Evolutionary conservation across 2,329 filamentous ascomycete species (phyloP).

Genomic region (Didymosphaeria variabile): DNA sequence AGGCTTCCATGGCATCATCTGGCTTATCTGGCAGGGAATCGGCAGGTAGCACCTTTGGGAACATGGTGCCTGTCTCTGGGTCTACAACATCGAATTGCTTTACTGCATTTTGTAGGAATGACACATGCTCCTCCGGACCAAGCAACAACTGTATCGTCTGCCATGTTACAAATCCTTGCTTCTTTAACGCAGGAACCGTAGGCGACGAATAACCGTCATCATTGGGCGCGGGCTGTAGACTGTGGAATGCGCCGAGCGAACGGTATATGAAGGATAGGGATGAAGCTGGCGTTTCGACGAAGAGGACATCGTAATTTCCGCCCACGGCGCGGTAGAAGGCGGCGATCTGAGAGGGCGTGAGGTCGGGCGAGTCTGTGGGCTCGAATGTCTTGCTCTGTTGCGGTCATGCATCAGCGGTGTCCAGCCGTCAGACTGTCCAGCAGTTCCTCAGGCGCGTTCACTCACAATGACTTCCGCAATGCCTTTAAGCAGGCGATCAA

Average conservation of each 20-base stretch:
- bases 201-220: slow-evolving; percentile 76
- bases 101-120: slow-evolving; percentile 82
- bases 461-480: slow-evolving; percentile 58
- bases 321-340: slow-evolving; percentile 59
- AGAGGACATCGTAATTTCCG: slow-evolving; percentile 67
- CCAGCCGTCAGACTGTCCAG: not conserved
- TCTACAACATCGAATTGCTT: slow-evolving; percentile 78
- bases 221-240: slow-evolving; percentile 75
- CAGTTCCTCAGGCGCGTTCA: slow-evolving; percentile 9
- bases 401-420: slow-evolving; percentile 23
- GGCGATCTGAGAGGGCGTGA: slow-evolving; percentile 60
- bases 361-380: slow-evolving; percentile 55
- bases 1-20: slow-evolving; percentile 82
- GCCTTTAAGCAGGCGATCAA: slow-evolving; percentile 57
- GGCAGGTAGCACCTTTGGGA: slow-evolving; percentile 71
- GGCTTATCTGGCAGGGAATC: slow-evolving; percentile 74
- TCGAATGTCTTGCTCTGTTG: slow-evolving; percentile 54
- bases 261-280: slow-evolving; percentile 93
- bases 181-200: slow-evolving; percentile 81
- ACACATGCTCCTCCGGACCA: slow-evolving; percentile 86
- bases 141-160: slow-evolving; percentile 90
- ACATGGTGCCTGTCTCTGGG: slow-evolving; percentile 67
- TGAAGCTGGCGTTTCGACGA: slow-evolving; percentile 75
- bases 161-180: slow-evolving; percentile 89
- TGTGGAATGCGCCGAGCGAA: slow-evolving; percentile 88